These are phyloP conservation scores for Aspergillus steynii DNA, from an alignment of 495 filamentous ascomycete genomes.

Conservation along the genomic window DNA sequence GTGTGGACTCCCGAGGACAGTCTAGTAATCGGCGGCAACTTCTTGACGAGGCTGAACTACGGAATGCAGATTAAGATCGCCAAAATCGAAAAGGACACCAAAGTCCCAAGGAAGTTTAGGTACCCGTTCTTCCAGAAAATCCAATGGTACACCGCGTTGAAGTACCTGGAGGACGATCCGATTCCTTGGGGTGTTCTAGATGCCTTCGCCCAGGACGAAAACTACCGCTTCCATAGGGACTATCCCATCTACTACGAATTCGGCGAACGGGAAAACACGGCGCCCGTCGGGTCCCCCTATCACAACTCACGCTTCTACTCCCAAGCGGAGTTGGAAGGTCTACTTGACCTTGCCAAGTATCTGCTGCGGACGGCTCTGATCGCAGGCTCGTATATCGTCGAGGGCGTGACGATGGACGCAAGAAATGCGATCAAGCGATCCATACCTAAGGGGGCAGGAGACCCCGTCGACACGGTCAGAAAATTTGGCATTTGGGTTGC, in stretches of 20 bases:
- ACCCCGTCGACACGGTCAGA: constrained; percentile 61
- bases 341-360: constrained; percentile 63
- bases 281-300: constrained; percentile 42
- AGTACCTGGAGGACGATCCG: constrained; percentile 67
- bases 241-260: constrained; percentile 60
- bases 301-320: constrained; percentile 68
- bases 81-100: constrained; percentile 72
- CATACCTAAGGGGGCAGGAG: constrained; percentile 63
- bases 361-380: constrained; percentile 70
- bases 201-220: constrained; percentile 55
- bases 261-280: constrained; percentile 52
- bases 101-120: constrained; percentile 66
- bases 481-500: constrained; percentile 70
- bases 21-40: constrained; percentile 76
- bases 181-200: constrained; percentile 59
- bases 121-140: constrained; percentile 77
- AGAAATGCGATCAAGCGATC: constrained; percentile 62
- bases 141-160: constrained; percentile 69
- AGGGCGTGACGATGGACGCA: constrained; percentile 56
- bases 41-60: constrained; percentile 69
- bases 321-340: constrained; percentile 66
- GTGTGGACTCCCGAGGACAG: constrained; percentile 79
- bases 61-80: constrained; percentile 70
- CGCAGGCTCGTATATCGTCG: constrained; percentile 60
- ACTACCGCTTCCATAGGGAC: constrained; percentile 52